A percentile compares a stretch with the other conserved stretches of the same genome.
These are phyloP conservation scores for Ziziphus jujuba DNA, from an alignment of 306 rosid genomes.

Conservation along the genomic window DNA sequence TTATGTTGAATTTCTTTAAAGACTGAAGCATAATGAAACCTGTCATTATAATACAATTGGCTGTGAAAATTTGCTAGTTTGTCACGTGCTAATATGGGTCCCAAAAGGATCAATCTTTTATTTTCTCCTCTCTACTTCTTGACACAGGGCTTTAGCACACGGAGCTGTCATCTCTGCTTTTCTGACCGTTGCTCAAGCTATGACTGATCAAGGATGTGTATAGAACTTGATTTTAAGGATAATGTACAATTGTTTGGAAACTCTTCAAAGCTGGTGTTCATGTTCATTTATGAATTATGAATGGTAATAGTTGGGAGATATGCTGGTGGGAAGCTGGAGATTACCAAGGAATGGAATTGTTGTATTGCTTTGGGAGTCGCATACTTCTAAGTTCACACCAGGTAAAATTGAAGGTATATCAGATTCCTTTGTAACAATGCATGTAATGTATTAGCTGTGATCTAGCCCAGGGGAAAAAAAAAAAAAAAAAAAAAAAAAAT, in stretches of 20 bases:
- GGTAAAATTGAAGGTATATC: conserved; percentile 12
- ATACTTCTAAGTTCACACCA: conserved; percentile 5
- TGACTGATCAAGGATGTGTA: conserved; percentile 97
- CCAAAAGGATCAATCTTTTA: background rate
- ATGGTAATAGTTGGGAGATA: background rate
- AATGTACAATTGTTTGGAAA: conserved; percentile 17
- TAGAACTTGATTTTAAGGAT: conserved; percentile 27
- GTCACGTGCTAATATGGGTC: background rate
- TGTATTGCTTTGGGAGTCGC: background rate
- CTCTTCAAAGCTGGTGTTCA: conserved; percentile 26
- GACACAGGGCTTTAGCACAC: conserved; percentile 84
- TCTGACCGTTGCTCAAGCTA: conserved; percentile 92
- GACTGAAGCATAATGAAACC: background rate
- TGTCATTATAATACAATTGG: background rate
- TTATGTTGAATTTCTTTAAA: background rate
- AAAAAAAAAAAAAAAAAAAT: conserved; percentile 2
- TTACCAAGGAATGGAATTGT: background rate
- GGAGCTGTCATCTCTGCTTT: conserved; percentile 92
- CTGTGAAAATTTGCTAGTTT: background rate
- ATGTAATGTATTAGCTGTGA: conserved; percentile 38
- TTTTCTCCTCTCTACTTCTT: conserved; percentile 9
- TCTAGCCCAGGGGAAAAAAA: background rate
- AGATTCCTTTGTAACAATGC: conserved; percentile 46
- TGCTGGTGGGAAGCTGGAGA: conserved; percentile 18
- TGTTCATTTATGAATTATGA: conserved; percentile 3